Conservation (phyloP, 1,284 basidiomycete genomes). For the Ustilago crameri region DNA sequence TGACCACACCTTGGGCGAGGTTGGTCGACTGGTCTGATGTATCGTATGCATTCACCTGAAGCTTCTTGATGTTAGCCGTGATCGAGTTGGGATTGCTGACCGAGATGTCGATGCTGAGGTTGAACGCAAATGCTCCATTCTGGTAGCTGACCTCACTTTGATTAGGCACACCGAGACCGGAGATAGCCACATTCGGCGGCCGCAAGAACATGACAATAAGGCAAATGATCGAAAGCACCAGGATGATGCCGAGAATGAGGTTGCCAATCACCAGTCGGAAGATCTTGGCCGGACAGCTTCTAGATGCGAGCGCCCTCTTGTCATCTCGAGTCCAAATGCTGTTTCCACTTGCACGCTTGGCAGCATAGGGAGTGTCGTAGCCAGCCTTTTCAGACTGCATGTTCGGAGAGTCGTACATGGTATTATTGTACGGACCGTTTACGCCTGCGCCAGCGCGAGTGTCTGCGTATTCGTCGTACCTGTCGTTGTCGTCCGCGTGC, state of each 20-base stretch:
- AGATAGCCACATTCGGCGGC: constrained; percentile 62
- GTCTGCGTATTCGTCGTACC: constrained; percentile 13
- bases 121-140: constrained; percentile 52
- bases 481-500: constrained; percentile 6
- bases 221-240: constrained; percentile 57
- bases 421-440: constrained; percentile 1
- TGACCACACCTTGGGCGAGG: constrained; percentile 54
- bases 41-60: constrained; percentile 59
- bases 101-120: constrained; percentile 58
- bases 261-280: constrained; percentile 58
- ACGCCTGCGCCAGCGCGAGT: constrained; percentile 20
- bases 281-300: constrained; percentile 55
- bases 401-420: constrained; percentile 4
- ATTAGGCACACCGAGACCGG: constrained; percentile 34
- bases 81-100: constrained; percentile 66
- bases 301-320: constrained; percentile 51
- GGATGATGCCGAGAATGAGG: constrained; percentile 54
- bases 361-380: constrained; percentile 22
- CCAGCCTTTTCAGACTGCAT: constrained; percentile 30
- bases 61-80: constrained; percentile 55
- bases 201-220: constrained; percentile 62
- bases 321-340: constrained; percentile 63
- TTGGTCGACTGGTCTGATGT: constrained; percentile 25
- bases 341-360: constrained; percentile 48
- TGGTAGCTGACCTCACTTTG: constrained; percentile 41